Evolutionary conservation across 768 basidiomycete genomes (phyloP).

Genomic region (Auricularia heimuer): DNA sequence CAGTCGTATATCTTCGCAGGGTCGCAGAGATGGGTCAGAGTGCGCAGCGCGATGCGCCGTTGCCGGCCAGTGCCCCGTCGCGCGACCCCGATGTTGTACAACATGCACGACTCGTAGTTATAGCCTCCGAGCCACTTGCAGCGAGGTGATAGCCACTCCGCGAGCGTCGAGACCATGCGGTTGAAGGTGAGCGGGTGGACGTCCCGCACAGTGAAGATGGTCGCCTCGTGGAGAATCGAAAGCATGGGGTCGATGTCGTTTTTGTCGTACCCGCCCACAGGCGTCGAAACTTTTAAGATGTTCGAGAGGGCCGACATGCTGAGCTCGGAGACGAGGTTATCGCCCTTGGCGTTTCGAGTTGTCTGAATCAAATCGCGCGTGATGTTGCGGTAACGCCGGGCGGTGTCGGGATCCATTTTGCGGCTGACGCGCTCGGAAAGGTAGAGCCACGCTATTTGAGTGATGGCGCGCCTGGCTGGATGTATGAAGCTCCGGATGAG

Average conservation of each 20-base stretch:
- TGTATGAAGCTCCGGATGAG: too few relatives aligned
- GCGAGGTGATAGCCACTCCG: background rate
- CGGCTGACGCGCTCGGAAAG: too few relatives aligned
- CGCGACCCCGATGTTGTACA: background rate
- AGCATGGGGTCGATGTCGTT: background rate
- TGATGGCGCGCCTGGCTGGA: too few relatives aligned
- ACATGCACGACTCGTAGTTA: background rate
- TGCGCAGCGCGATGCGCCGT: background rate
- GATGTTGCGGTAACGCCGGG: too few relatives aligned
- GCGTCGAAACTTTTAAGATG: background rate
- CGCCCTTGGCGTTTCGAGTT: background rate
- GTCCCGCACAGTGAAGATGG: background rate
- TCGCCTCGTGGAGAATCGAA: background rate
- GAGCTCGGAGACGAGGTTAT: background rate
- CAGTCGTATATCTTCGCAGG: background rate
- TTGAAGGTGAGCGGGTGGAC: background rate
- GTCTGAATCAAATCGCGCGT: background rate
- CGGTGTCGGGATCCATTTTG: too few relatives aligned
- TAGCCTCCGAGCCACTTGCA: background rate
- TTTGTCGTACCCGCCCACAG: background rate
- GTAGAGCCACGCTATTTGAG: too few relatives aligned
- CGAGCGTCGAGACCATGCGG: background rate
- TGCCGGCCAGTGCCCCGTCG: background rate
- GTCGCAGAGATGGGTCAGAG: background rate
- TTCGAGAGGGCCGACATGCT: background rate